Percentiles rank a stretch among this genome's conserved stretches.
phyloP scores from a whole-genome alignment of 192 early-diverging fungal species.

The Backusella australiensis region DNA sequence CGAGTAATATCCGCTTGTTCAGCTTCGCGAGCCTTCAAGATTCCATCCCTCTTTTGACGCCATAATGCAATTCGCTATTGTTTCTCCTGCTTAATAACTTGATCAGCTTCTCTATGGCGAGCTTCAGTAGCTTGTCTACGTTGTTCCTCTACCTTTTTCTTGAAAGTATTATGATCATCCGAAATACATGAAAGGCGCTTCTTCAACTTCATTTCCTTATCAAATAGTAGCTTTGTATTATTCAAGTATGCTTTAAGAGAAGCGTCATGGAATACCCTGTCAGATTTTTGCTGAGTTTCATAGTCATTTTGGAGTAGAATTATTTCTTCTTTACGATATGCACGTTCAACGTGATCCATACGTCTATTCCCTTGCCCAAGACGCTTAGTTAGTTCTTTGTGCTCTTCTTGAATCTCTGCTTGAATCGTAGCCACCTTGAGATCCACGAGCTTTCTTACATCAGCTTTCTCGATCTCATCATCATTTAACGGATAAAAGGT shows the following conservation, averaged over 20 bases:
- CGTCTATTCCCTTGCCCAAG: conserved; percentile 73
- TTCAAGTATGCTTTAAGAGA: conserved; percentile 66
- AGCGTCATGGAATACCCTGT: conserved; percentile 74
- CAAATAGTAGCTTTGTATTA: conserved; percentile 62
- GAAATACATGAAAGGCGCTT: conserved; percentile 75
- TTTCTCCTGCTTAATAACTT: conserved; percentile 73
- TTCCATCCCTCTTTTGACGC: conserved; percentile 50
- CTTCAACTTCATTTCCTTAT: conserved; percentile 76
- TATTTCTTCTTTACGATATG: conserved; percentile 86
- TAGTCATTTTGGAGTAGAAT: conserved; percentile 89
- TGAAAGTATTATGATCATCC: conserved; percentile 69
- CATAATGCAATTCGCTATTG: conserved; percentile 61
- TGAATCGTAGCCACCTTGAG: conserved; percentile 87
- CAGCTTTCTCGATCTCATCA: conserved; percentile 77
- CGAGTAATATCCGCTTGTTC: conserved; percentile 41
- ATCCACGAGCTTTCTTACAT: conserved; percentile 73
- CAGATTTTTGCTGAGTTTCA: conserved; percentile 79
- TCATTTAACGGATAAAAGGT: conserved; percentile 26
- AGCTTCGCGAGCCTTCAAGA: conserved; percentile 32
- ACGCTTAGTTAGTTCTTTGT: conserved; percentile 73
- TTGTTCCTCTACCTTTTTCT: conserved; percentile 55
- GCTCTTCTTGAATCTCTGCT: conserved; percentile 57
- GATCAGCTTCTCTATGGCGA: conserved; percentile 50
- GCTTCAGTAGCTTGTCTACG: conserved; percentile 57
- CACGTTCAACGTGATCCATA: conserved; percentile 90